Evolutionary conservation across 2,329 filamentous ascomycete species (phyloP), one percentile per base, ranked within the genome.

Genomic region (Stagonosporopsis chrysanthemi): DNA sequence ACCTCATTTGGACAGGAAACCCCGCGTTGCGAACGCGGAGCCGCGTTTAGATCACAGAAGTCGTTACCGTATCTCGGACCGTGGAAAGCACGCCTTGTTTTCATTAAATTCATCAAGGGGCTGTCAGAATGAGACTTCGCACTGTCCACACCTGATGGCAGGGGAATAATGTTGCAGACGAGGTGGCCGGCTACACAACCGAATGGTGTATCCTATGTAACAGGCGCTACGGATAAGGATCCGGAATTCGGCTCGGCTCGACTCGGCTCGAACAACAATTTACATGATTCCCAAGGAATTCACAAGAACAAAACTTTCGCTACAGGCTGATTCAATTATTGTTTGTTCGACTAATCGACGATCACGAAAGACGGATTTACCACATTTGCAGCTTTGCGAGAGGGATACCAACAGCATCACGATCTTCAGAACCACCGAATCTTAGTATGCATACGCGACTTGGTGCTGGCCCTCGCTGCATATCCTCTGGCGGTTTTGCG

Each of bases 1-100:
- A 22, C 51, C 51, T 33, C 19, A 39, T 59, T 45, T 22, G 56
- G 56, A 58, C 47, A 50, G n/a, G 19, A 35, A 42, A 60, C 17
- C 57, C 57, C 57, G 57, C 52, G 33, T 41, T 46, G 40, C 23
- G 29, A 47, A 19, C 44, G n/a, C 36, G 15, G 57, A 49, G 52
- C 52, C 57, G 57, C 52, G 31, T 40, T 45, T 29, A 22, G 28
- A 46, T n/a, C 43, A 22, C 41, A 12, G 15, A 72, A 17, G 29
- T 22, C 9, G 2, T 24, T 33, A 35, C 19, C 33, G n/a, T 19
- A 7, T 24, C 5, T 38, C 26, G 22, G 28, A 29, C 28, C 19
- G 26, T 5, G 24, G 28, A 26, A 15, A 15, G 26, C 17, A n/a
- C 39, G 17, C 15, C 17, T 29, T 44, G 7, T n/a, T 39, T 39